A percentile compares a stretch with the other conserved stretches of the same genome.
These are phyloP conservation scores for Starmerella lactis-condensi DNA, from an alignment of 805 yeast genomes.

Conservation along the genomic window DNA sequence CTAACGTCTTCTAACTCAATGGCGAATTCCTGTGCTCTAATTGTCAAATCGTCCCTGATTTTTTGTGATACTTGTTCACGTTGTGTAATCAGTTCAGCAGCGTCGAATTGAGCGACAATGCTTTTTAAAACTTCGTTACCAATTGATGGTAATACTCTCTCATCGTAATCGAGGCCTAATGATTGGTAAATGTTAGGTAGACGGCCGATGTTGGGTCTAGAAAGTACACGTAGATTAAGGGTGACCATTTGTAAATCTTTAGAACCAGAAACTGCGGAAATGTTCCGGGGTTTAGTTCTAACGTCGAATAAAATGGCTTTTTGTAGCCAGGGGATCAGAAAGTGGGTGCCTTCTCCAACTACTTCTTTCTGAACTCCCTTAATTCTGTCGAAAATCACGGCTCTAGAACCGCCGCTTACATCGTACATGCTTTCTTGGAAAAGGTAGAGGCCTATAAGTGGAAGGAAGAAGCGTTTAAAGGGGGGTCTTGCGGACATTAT, in stretches of 20 bases:
- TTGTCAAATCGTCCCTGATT: slow-evolving; percentile 68
- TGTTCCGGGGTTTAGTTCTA: slow-evolving; percentile 81
- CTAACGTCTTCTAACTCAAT: slow-evolving; percentile 91
- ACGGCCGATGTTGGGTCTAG: slow-evolving; percentile 72
- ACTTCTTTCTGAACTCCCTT: slow-evolving; percentile 77
- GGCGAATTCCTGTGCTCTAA: slow-evolving; percentile 72
- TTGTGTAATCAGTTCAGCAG: slow-evolving; percentile 91
- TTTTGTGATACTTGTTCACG: slow-evolving; percentile 83
- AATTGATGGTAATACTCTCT: slow-evolving; percentile 78
- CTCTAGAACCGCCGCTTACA: slow-evolving; percentile 90
- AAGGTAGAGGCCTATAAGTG: slow-evolving; percentile 30
- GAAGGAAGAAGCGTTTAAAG: slow-evolving; percentile 16
- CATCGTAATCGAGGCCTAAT: slow-evolving; percentile 87
- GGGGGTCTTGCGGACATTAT: slow-evolving; percentile 6
- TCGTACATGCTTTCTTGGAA: slow-evolving; percentile 78
- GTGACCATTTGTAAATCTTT: slow-evolving; percentile 94
- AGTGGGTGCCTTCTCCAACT: slow-evolving; percentile 93
- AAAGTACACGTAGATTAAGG: slow-evolving; percentile 77
- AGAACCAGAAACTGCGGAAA: slow-evolving; percentile 88
- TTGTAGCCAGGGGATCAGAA: slow-evolving; percentile 89
- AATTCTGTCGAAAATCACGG: slow-evolving; percentile 83
- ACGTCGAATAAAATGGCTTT: slow-evolving; percentile 80
- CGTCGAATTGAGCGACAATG: slow-evolving; percentile 85
- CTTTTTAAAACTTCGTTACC: slow-evolving; percentile 81
- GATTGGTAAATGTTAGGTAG: slow-evolving; percentile 79